Percentiles rank a stretch among this genome's conserved stretches.
Evolutionary conservation across 1,284 basidiomycete species (phyloP).

Genomic region (Pisolithus thermaeus): DNA sequence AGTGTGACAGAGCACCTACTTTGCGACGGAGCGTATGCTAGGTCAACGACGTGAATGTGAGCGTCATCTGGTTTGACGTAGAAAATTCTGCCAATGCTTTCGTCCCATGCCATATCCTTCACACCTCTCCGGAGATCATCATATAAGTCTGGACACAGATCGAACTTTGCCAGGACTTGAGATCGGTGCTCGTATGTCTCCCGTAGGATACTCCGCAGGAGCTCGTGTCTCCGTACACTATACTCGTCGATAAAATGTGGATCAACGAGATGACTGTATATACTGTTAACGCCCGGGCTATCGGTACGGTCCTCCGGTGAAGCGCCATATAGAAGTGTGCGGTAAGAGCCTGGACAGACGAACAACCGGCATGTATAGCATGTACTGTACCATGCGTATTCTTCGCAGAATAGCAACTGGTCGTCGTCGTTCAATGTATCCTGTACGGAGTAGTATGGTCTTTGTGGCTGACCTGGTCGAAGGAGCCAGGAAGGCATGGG

Average conservation of each 20-base stretch:
- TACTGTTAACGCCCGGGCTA: constrained; percentile 26
- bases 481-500: constrained; percentile 20
- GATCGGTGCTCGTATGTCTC: constrained; percentile 12
- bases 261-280: constrained; percentile 28
- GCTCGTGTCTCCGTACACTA: constrained; percentile 6
- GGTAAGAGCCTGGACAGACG: constrained; percentile 43
- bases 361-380: constrained; percentile 28
- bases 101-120: constrained; percentile 38
- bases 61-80: constrained; percentile 27
- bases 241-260: constrained; percentile 15
- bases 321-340: constrained; percentile 44
- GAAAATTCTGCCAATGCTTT: constrained; percentile 37
- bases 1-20: constrained; percentile 19
- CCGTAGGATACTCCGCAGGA: constrained; percentile 18
- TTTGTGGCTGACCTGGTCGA: constrained; percentile 19
- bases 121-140: constrained; percentile 19
- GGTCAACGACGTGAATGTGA: constrained; percentile 33
- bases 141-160: constrained; percentile 13
- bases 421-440: constrained; percentile 21
- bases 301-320: constrained; percentile 30
- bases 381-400: constrained; percentile 20
- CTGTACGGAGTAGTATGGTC: constrained; percentile 24
- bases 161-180: constrained; percentile 21
- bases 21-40: constrained; percentile 31
- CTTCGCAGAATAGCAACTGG: constrained; percentile 28